Evolutionary conservation across 352 stramenopile species (phyloP).

Genomic region (Globisporangium rhizosaccharum): DNA sequence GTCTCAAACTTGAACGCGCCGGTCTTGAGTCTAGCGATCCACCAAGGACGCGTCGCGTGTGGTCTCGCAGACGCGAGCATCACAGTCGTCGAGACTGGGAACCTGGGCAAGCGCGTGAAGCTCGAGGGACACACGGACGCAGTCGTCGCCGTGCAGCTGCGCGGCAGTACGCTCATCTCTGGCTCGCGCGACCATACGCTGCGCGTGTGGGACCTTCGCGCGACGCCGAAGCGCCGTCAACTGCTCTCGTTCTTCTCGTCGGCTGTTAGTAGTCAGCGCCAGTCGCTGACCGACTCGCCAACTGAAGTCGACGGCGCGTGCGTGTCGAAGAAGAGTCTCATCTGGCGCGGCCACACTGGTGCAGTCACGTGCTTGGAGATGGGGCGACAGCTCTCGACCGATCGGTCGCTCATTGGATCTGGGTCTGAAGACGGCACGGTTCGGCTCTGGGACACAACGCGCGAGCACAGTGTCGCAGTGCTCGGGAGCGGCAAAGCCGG

Average conservation of each 20-base stretch:
- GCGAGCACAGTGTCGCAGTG: conserved; percentile 49
- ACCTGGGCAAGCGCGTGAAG: conserved; percentile 24
- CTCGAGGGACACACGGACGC: conserved; percentile 59
- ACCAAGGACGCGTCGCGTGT: conserved; percentile 44
- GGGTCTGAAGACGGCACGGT: conserved; percentile 66
- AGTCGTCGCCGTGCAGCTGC: conserved; percentile 50
- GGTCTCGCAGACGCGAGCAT: conserved; percentile 36
- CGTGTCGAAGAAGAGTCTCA: conserved; percentile 57
- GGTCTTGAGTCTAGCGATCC: conserved; percentile 50
- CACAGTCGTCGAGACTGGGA: conserved; percentile 32
- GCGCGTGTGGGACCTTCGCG: conserved; percentile 62
- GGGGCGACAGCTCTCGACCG: conserved; percentile 53
- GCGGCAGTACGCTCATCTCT: conserved; percentile 58
- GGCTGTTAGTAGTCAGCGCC: conserved; percentile 4
- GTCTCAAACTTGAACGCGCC: conserved; percentile 21
- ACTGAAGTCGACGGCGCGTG: conserved; percentile 40
- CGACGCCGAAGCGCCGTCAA: conserved; percentile 46
- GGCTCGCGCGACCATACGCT: conserved; percentile 68
- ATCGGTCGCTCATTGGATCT: conserved; percentile 54
- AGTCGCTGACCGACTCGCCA: conserved; percentile 13
- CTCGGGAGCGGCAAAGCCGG: conserved; percentile 34
- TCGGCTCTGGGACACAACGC: conserved; percentile 69
- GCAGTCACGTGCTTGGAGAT: conserved; percentile 69
- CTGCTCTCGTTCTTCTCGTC: conserved; percentile 65
- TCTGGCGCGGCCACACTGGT: conserved; percentile 58